Conservation (phyloP, 371 early-diverging fungal species). For the Lichtheimia hyalospora region DNA sequence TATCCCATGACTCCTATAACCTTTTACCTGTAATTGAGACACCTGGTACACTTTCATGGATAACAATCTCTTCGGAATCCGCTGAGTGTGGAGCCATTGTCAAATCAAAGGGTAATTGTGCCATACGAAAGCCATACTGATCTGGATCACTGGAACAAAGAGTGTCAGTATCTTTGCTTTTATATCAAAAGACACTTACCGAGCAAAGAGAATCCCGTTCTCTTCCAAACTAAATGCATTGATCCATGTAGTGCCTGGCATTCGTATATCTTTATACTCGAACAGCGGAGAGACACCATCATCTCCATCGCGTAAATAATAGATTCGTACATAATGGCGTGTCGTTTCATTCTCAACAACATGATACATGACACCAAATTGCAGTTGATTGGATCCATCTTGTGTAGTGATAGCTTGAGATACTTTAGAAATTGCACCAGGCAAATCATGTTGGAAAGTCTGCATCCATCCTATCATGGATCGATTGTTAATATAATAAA, state of each 20-base stretch:
- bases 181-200: constrained; percentile 21
- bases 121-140: constrained; percentile 31
- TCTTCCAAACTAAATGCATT: constrained; percentile 33
- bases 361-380: constrained; percentile 39
- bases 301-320: constrained; percentile 5
- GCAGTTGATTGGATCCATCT: constrained; percentile 5
- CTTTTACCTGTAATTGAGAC: constrained; percentile 23
- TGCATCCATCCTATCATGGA: constrained; percentile 21
- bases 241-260: constrained; percentile 45
- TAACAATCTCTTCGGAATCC: neutral
- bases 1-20: neutral
- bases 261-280: constrained; percentile 23
- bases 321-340: constrained; percentile 33
- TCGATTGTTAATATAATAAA: too few species aligned
- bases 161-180: neutral
- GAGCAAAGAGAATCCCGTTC: constrained; percentile 30
- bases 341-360: constrained; percentile 33
- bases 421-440: constrained; percentile 30
- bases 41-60: constrained; percentile 21
- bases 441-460: constrained; percentile 27
- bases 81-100: neutral
- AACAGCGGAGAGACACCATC: neutral
- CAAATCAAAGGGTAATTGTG: constrained; percentile 22
- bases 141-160: constrained; percentile 36
- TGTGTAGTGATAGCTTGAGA: constrained; percentile 10